Evolutionary conservation across 495 filamentous ascomycete genomes (phyloP), one percentile per base, ranked within the genome.

Genomic region (Aspergillus sclerotiicarbonarius): DNA sequence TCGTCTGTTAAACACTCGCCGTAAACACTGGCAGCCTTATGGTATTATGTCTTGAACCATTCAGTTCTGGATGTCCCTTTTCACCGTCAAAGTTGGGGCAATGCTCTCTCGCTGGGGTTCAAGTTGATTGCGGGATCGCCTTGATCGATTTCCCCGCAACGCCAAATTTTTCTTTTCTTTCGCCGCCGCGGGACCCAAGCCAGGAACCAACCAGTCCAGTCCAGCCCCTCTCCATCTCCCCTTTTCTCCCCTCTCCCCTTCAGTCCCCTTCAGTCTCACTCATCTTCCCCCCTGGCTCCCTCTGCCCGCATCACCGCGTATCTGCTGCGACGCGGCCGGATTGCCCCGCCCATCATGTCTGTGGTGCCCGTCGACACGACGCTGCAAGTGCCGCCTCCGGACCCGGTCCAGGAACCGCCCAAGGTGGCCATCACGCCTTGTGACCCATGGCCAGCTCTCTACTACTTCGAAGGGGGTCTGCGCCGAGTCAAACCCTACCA

Each of bases 401-500:
- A 74, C 25, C 66, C 71, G 1, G 67, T 75, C 13, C 41, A 67
- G 60, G 65, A 71, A 46, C 74, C 84, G n/a, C 80, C 86, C 32
- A 63, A 77, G 13, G 81, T 85, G 12, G 63, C 84, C 30, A 73
- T 80, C 4, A 87, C 86, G 0, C 86, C 88, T 18, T 81, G 77
- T 61, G 84, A 88, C 60, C 81, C 84, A 8, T 88, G 32, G 37
- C 57, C 60, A 21, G 51, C 57, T 45, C 81, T 79, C 8, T 96
- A 96, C 68, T 88, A 85, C 61, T 75, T 95, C 53, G 87, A 93
- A 59, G 84, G 86, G 61, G 90, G 88, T 7, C 70, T 96, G 33
- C 84, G 92, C 31, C 84, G 89, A 45, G 89, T 96, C 15, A 78
- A 79, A 19, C 92, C 92, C 12, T 96, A 96, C 67, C 81, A 94